Conservation (phyloP, 108 stramenopile genomes). For the Cyclotella distinguenda region DNA sequence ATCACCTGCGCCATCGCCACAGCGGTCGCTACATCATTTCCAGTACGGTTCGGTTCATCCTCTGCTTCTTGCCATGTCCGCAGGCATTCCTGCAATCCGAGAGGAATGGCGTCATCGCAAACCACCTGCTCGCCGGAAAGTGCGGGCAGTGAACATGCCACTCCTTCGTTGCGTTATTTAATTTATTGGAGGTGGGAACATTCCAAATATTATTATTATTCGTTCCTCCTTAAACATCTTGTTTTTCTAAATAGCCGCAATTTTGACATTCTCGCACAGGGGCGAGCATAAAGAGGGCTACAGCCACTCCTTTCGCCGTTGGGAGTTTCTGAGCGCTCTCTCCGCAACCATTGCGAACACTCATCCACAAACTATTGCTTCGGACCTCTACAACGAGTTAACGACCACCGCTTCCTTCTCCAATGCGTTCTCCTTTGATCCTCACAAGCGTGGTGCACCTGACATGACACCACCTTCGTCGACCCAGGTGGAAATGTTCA, state of each 20-base stretch:
- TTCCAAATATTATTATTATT: background rate
- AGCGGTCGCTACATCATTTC: too few species aligned
- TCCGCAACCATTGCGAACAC: slow-evolving; percentile 22
- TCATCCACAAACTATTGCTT: slow-evolving; percentile 8
- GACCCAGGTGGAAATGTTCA: slow-evolving; percentile 46
- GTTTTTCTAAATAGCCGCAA: background rate
- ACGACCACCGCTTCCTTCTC: slow-evolving; percentile 28
- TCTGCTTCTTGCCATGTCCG: too few species aligned
- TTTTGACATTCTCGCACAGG: slow-evolving; percentile 2
- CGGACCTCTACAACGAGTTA: slow-evolving; percentile 28
- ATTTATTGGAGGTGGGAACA: slow-evolving; percentile 31
- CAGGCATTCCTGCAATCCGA: too few species aligned
- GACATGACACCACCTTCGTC: background rate
- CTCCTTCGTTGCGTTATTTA: background rate
- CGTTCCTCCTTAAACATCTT: background rate
- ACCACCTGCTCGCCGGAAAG: too few species aligned
- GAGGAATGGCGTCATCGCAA: too few species aligned
- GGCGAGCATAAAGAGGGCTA: slow-evolving; percentile 42
- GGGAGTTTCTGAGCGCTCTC: slow-evolving; percentile 38
- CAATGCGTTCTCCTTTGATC: slow-evolving; percentile 34
- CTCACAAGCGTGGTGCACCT: background rate
- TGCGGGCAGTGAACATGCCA: too few species aligned
- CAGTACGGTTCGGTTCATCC: too few species aligned
- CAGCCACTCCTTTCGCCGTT: slow-evolving; percentile 38
- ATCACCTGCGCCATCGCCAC: too few species aligned